Base-by-base conservation (phyloP, 1,284 basidiomycete genomes). In the Apiotrichum laibachii region DNA sequence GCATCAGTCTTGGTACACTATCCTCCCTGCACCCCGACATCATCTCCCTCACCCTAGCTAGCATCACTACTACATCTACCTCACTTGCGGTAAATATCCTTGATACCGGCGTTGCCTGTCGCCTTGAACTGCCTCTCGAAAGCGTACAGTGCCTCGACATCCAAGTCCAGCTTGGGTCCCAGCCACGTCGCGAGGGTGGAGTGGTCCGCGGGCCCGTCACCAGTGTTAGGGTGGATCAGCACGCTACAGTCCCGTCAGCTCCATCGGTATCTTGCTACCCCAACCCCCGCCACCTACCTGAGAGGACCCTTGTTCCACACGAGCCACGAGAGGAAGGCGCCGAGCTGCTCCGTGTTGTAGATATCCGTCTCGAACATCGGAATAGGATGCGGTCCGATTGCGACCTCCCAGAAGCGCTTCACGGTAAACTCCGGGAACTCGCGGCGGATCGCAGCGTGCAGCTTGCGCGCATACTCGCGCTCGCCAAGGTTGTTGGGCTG, bases 291-390 rank as follows among this genome's bases (percentile, higher is more conserved):
- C 47, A 31, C 56, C 18, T 68, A 86, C 85, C 85, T 85, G 75
- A 83, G 84, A 1, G 85, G 84, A 7, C 86, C 86, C 2, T 85
- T 80, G 66, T 86, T 80, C 16, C 86, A 83, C 2, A 81, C 82
- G 2, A 87, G 79, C 82, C 83, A 88, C 8, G 84, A 82, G 68
- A 87, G 85, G 35, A 87, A 71, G 0, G 85, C 80, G 5, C 86
- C 86, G 1, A 85, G 85, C 66, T 87, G 83, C 62, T 83, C 83
- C 2, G 86, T 85, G 9, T 75, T 83, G 73, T 87, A 87, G 4
- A 83, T 82, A 68, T 87, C 85, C 48, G 86, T 82, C 71, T 87
- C 85, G 69, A 86, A 87, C 85, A 86, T 87, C 4, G 85, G 82
- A 5, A 81, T 81, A 0, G 86, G 84, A 40, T 61, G 51, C 8